Conservation (phyloP, 768 basidiomycete genomes). For the Auricularia cornea region DNA sequence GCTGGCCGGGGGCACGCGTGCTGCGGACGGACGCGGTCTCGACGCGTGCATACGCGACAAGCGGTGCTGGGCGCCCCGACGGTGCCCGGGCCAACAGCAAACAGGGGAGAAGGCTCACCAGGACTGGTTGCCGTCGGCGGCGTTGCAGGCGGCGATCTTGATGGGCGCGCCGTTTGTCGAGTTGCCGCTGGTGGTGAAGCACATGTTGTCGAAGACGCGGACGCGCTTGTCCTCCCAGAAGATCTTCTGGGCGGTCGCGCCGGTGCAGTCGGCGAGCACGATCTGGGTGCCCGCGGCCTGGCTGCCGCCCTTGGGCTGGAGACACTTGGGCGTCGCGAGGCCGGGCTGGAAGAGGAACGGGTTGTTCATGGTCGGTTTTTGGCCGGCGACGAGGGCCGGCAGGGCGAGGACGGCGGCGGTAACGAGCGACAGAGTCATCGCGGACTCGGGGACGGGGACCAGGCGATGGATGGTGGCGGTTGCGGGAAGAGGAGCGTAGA, state of each 20-base stretch:
- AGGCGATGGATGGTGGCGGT: background rate
- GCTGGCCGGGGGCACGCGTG: no score
- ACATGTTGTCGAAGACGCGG: background rate
- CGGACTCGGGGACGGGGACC: background rate
- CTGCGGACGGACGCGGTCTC: no score
- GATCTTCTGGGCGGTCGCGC: background rate
- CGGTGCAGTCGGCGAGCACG: constrained; percentile 6
- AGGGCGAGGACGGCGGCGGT: background rate
- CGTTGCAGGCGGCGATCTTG: background rate
- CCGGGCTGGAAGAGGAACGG: background rate
- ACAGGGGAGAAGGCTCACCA: background rate
- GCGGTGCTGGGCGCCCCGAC: no score
- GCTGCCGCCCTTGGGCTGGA: background rate
- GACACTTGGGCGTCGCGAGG: background rate
- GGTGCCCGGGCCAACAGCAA: background rate
- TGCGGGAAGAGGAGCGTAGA: background rate
- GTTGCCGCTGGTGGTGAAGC: background rate
- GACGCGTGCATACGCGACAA: no score
- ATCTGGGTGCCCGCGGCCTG: background rate
- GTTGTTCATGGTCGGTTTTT: background rate
- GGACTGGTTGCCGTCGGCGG: constrained; percentile 1
- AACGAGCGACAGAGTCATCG: background rate
- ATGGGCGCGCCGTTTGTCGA: background rate
- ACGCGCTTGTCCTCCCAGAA: background rate
- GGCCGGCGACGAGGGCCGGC: background rate